phyloP scores from a whole-genome alignment of 768 basidiomycete species.

The Lactarius psammicola region DNA sequence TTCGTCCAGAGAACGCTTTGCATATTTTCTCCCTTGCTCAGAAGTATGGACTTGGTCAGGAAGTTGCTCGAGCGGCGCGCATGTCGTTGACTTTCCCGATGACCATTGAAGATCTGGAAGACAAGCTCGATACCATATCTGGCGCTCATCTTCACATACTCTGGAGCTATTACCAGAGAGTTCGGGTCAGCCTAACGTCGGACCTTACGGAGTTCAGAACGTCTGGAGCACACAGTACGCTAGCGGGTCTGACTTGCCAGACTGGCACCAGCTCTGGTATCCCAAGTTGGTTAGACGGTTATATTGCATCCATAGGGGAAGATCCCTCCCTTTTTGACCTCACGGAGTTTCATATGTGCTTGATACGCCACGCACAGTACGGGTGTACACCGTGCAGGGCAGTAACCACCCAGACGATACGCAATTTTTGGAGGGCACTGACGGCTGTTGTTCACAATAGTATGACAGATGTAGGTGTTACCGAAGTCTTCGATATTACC shows the following conservation, averaged over 20 bases:
- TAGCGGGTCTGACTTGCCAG: not conserved
- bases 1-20: conserved; percentile 1
- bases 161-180: not conserved
- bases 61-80: not conserved
- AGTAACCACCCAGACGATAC: not conserved
- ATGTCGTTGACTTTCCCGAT: not conserved
- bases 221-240: not conserved
- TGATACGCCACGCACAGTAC: not conserved
- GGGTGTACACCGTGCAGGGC: not conserved
- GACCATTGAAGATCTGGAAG: not conserved
- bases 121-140: not conserved
- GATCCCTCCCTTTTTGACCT: not conserved
- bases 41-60: not conserved
- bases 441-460: not conserved
- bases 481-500: not conserved
- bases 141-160: not conserved
- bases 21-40: conserved; percentile 1
- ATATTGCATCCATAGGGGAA: not conserved
- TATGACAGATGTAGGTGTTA: not conserved
- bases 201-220: not conserved
- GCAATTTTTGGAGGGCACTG: not conserved
- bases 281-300: not conserved
- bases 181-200: not conserved
- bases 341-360: not conserved
- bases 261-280: not conserved